Percentiles rank a stretch among this genome's conserved stretches.
These are phyloP conservation scores for Brettanomyces sp. DNA, from an alignment of 805 yeast genomes.

Conservation along the genomic window DNA sequence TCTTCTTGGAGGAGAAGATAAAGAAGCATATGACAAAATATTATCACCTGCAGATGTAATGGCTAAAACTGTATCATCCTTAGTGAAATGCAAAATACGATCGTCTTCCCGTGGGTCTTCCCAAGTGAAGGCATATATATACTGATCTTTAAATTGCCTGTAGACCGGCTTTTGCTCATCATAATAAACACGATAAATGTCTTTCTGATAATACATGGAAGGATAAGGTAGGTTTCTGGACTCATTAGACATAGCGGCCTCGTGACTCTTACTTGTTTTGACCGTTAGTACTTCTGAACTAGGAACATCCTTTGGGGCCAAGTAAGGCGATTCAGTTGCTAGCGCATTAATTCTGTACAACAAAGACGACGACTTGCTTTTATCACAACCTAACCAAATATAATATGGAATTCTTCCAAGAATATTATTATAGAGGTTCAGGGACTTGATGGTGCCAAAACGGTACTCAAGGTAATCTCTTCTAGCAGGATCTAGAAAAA, in stretches of 20 bases:
- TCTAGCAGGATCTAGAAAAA: constrained; percentile 69
- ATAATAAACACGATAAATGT: constrained; percentile 72
- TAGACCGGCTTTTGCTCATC: constrained; percentile 62
- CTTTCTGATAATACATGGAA: constrained; percentile 67
- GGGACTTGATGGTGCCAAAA: constrained; percentile 71
- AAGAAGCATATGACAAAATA: constrained; percentile 60
- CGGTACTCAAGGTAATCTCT: constrained; percentile 76
- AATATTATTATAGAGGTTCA: constrained; percentile 53
- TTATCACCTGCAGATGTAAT: constrained; percentile 87
- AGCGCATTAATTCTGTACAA: constrained; percentile 51
- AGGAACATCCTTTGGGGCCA: constrained; percentile 43
- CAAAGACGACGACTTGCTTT: constrained; percentile 40
- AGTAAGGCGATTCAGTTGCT: constrained; percentile 76
- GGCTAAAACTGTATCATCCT: constrained; percentile 67
- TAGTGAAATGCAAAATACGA: constrained; percentile 47
- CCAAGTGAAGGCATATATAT: constrained; percentile 85
- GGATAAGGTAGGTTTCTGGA: constrained; percentile 68
- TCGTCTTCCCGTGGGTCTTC: constrained; percentile 83
- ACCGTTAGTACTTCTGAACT: constrained; percentile 16
- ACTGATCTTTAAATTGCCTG: constrained; percentile 66
- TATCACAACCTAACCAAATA: constrained; percentile 73
- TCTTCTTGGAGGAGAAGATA: constrained; percentile 63
- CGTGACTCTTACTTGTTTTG: constrained; percentile 60
- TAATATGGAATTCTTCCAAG: constrained; percentile 76
- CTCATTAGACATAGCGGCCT: constrained; percentile 58